Conservation (phyloP, 768 basidiomycete species). For the Termitomyces sp. region DNA sequence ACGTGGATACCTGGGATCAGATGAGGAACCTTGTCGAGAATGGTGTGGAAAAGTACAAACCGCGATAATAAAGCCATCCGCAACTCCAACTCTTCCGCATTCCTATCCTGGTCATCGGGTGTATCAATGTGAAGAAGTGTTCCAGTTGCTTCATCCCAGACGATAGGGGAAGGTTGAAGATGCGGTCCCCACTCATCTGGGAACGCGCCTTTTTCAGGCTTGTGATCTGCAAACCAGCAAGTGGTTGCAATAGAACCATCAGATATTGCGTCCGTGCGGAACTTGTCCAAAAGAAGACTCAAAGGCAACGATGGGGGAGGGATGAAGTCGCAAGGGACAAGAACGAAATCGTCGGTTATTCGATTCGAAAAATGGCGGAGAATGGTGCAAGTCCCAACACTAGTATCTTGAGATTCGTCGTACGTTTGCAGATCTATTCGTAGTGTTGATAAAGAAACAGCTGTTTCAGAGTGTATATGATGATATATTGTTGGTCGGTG, state of each 20-base stretch:
- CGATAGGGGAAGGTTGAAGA: slow-evolving; percentile 43
- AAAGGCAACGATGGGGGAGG: slow-evolving; percentile 73
- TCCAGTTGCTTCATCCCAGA: slow-evolving; percentile 61
- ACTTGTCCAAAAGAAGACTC: slow-evolving; percentile 68
- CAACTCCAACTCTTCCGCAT: slow-evolving; percentile 67
- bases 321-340: slow-evolving; percentile 89
- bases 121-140: slow-evolving; percentile 74
- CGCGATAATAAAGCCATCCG: slow-evolving; percentile 69
- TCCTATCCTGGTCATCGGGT: slow-evolving; percentile 59
- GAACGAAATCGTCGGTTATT: slow-evolving; percentile 80
- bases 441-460: slow-evolving; percentile 56
- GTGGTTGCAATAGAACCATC: slow-evolving; percentile 60
- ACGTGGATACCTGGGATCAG: slow-evolving; percentile 56
- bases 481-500: slow-evolving; percentile 77
- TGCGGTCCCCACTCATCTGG: slow-evolving; percentile 65
- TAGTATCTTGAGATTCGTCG: slow-evolving; percentile 64
- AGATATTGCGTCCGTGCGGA: slow-evolving; percentile 65
- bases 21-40: slow-evolving; percentile 1
- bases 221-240: slow-evolving; percentile 55
- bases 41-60: slow-evolving; percentile 28
- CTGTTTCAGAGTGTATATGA: slow-evolving; percentile 69
- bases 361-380: slow-evolving; percentile 71
- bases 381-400: slow-evolving; percentile 68
- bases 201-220: slow-evolving; percentile 46
- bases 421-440: slow-evolving; percentile 76